Evolutionary conservation across 2,329 filamentous ascomycete genomes (phyloP).

Genomic region (Mollisiaceae sp.): DNA sequence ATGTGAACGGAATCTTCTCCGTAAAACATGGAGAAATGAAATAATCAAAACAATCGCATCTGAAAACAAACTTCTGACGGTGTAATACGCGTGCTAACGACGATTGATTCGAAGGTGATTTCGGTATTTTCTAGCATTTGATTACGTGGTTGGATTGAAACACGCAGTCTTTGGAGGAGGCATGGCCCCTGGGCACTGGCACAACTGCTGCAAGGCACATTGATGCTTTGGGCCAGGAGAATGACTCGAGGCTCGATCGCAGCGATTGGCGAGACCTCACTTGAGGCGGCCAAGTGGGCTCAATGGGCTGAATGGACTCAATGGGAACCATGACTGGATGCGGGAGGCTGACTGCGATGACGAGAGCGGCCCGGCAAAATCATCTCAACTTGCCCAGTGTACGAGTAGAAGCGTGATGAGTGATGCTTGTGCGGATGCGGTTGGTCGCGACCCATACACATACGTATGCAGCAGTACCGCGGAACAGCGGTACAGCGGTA

Average conservation of each 20-base stretch:
- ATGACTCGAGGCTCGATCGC: not conserved
- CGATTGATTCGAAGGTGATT: not conserved
- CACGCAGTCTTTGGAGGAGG: too few relatives aligned
- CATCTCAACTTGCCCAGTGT: not conserved
- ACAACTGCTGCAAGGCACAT: too few relatives aligned
- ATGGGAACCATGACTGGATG: too few relatives aligned
- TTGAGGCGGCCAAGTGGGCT: slow-evolving; percentile 1
- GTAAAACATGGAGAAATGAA: not conserved
- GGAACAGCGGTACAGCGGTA: too few relatives aligned
- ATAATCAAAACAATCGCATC: not conserved
- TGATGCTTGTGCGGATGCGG: not conserved
- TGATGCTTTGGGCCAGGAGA: not conserved
- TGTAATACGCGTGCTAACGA: not conserved
- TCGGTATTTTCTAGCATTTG: not conserved
- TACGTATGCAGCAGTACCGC: slow-evolving; percentile 5
- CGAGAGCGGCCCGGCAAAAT: not conserved
- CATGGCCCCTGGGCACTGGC: too few relatives aligned
- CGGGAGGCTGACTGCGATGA: too few relatives aligned
- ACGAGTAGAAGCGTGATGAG: too few relatives aligned
- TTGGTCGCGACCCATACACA: not conserved
- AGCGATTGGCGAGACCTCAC: slow-evolving; percentile 2
- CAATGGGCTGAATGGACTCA: too few relatives aligned
- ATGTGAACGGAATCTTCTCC: not conserved
- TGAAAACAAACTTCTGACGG: not conserved
- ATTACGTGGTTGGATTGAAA: too few relatives aligned